Evolutionary conservation across 306 rosid genomes (phyloP).

Genomic region (Prosopis cineraria): DNA sequence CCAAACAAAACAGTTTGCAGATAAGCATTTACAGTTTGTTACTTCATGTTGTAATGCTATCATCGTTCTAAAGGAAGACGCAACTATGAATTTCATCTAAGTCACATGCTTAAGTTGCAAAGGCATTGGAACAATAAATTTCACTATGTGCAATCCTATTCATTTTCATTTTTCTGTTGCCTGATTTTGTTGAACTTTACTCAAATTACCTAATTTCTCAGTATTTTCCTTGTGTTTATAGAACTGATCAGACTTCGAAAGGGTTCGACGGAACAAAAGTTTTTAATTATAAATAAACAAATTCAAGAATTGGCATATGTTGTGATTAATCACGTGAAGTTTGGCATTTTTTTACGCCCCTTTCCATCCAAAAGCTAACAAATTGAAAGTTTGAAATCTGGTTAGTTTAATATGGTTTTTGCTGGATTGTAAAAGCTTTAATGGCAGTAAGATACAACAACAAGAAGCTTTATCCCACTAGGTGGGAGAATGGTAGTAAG

Average conservation of each 20-base stretch:
- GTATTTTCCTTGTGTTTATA: not conserved
- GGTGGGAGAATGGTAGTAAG: not conserved
- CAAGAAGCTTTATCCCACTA: too few species aligned
- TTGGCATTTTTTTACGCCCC: too few species aligned
- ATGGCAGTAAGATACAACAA: not conserved
- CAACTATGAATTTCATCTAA: not conserved
- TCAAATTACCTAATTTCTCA: not conserved
- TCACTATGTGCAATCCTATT: not conserved
- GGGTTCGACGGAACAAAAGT: not conserved
- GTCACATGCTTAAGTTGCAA: not conserved
- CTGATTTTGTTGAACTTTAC: not conserved
- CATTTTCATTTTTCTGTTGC: not conserved
- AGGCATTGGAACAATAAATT: not conserved
- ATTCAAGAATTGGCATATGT: too few species aligned
- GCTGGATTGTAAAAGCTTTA: not conserved
- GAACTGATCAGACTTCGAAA: not conserved
- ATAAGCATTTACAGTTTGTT: not conserved
- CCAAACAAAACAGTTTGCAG: not conserved
- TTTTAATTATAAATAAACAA: not conserved
- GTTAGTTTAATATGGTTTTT: not conserved
- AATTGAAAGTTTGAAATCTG: not conserved
- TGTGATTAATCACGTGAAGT: too few species aligned
- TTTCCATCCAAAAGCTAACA: too few species aligned
- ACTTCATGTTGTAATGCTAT: not conserved
- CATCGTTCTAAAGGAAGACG: not conserved